These are phyloP conservation scores for Gaultheria prostrata DNA, from an alignment of 148 eudicot species.

Conservation along the genomic window DNA sequence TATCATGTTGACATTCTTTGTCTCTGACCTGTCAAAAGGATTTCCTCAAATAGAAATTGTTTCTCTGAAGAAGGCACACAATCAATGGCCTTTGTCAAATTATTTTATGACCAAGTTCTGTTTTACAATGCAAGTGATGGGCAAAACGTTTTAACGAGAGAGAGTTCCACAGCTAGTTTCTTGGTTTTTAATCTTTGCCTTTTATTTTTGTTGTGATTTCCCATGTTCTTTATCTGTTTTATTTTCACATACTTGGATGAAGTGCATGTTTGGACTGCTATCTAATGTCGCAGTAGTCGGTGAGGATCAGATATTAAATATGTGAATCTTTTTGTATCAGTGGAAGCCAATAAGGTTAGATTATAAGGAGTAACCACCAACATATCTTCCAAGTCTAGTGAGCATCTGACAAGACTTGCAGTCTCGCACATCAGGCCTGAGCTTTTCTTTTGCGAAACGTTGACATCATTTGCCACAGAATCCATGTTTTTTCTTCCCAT, in stretches of 20 bases:
- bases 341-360: neutral
- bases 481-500: neutral
- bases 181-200: neutral
- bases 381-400: neutral
- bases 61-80: neutral
- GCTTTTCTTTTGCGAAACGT: neutral
- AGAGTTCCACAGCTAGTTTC: neutral
- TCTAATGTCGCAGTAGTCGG: neutral
- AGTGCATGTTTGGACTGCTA: neutral
- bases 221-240: neutral
- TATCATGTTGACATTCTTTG: neutral
- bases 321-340: neutral
- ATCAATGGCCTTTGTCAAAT: neutral
- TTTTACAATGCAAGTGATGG: neutral
- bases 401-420: neutral
- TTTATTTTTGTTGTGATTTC: neutral
- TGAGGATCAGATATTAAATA: neutral
- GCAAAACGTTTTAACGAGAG: neutral
- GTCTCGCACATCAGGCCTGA: neutral
- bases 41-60: neutral
- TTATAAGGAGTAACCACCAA: neutral
- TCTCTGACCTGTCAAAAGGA: neutral
- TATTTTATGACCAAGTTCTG: neutral
- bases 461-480: neutral
- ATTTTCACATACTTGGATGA: neutral